Percentiles rank a stretch among this genome's conserved stretches.
phyloP scores from a whole-genome alignment of 2,329 filamentous ascomycete genomes.

The Capronia epimyces region DNA sequence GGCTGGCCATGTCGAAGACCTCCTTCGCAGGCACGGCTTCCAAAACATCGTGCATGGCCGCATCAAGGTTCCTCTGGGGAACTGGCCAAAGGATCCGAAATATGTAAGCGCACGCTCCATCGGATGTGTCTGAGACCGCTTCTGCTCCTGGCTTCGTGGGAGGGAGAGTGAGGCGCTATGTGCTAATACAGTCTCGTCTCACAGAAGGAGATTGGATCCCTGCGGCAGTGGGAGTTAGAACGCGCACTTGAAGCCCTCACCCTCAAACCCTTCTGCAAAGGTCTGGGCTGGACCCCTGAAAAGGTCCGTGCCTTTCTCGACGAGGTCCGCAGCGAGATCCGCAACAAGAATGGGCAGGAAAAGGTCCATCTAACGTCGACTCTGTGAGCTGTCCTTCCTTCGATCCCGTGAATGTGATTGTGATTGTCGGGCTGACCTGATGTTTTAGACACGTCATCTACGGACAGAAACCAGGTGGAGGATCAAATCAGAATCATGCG shows the following conservation, averaged over 20 bases:
- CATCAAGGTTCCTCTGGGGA: neutral
- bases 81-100: neutral
- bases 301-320: neutral
- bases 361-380: neutral
- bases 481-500: neutral
- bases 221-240: slow-evolving; percentile 1
- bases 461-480: neutral
- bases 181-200: too few relatives aligned
- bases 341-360: neutral
- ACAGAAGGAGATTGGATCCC: neutral
- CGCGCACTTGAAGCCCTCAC: slow-evolving; percentile 16
- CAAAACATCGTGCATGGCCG: neutral
- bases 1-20: neutral
- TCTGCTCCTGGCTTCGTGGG: too few relatives aligned
- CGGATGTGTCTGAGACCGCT: too few relatives aligned
- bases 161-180: too few relatives aligned
- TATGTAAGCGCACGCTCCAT: neutral
- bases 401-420: neutral
- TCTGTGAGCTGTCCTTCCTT: neutral
- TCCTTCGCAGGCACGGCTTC: neutral
- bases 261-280: neutral
- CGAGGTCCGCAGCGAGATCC: neutral
- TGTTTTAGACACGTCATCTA: neutral
- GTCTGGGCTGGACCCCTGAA: neutral
- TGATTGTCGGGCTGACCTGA: too few relatives aligned